Base-by-base conservation (phyloP, 2,329 filamentous ascomycete genomes). In the Teratosphaeria nubilosa region DNA sequence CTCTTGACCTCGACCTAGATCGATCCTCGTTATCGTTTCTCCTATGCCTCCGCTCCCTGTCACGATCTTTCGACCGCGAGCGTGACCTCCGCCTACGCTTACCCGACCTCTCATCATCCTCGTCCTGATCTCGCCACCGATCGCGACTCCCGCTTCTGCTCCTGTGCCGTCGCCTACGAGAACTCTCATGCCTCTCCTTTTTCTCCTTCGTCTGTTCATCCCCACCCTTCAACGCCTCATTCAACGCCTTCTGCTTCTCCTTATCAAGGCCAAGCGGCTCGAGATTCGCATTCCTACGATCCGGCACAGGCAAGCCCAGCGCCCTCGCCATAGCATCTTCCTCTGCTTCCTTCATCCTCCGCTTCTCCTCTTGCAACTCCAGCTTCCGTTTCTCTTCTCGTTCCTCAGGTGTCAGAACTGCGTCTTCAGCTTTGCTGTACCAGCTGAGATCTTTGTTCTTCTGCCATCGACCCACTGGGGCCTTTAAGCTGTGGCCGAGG, bases 401-500 rank as follows among this genome's bases (percentile, higher is more conserved):
- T 48, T 81, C 75, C 11, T 76, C 74, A 16, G 78, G 74, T 31
- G 80, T 77, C 9, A 72, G 71, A 27, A 79, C 74, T 2, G 73
- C 77, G 34, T 78, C 80, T n/a, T 80, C 76, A 54, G 74, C 76
- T 67, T 83, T 84, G 6, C 84, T 79, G 62, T 87, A 87, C 85
- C 85, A 86, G 66, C 75, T 76, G 13, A 87, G 73, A 68, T 87
- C 84, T 60, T 84, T 85, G 7, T 87, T 86, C 70, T 92, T 86
- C 68, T 94, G 89, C 91, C 91, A 96, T 64, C 91, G 87, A 7
- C 91, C 91, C 3, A 96, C 91, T 0, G 91, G 74, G 56, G 91
- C 91, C 79, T 92, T 96, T 59, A 96, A 76, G 59, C 88, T 94
- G 76, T 96, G 91, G 56, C 91, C 91, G 7, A 96, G 86, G 73